Evolutionary conservation across 163 green algal genomes (phyloP), one percentile per base, ranked within the genome.

Genomic region (Picocystis sp.): DNA sequence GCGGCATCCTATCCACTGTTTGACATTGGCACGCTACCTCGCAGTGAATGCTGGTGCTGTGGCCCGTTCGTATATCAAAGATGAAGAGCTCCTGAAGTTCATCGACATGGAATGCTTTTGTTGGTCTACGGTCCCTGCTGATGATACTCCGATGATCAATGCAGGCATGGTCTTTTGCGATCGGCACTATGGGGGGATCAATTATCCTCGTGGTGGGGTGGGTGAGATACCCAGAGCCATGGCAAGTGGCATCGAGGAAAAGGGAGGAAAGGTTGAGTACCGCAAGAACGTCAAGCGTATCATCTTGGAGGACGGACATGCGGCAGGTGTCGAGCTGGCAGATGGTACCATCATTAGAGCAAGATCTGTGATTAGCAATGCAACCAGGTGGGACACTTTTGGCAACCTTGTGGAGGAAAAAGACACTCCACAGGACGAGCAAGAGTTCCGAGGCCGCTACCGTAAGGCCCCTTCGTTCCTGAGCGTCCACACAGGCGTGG

Each of bases 41-140:
- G 43, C 60, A 15, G 35, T 55, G 23, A 71, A 65, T 13, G 12
- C 51, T 10, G 87, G 86, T 11, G 79, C 86, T 48, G 68, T 84
- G 29, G 81, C 81, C 1, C 61, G 79, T 22, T 73, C 70, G 47
- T 65, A 83, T 60, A 88, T 90, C 62, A 80, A 72, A 34, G 86
- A 96, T 56, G 64, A 75, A 11, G 77, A 90, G 70, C 75, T 96
- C 53, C 81, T 96, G 25, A 63, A 57, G 23, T 94, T 94, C 69
- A 93, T 96, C 44, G 87, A 96, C 68, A 78, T 92, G 11, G 87
- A 96, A 73, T 95, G 86, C 81, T 95, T 81, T 70, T 88, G 84
- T 56, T 94, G 85, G 81, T 84, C 68, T 58, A 96, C 81, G 2
- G 84, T 94, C 11, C 41, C 64, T 1, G 85, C 87, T 11, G 62